These are phyloP conservation scores for Harringtonia aguacate DNA, from an alignment of 2,329 filamentous ascomycete genomes.

Conservation along the genomic window DNA sequence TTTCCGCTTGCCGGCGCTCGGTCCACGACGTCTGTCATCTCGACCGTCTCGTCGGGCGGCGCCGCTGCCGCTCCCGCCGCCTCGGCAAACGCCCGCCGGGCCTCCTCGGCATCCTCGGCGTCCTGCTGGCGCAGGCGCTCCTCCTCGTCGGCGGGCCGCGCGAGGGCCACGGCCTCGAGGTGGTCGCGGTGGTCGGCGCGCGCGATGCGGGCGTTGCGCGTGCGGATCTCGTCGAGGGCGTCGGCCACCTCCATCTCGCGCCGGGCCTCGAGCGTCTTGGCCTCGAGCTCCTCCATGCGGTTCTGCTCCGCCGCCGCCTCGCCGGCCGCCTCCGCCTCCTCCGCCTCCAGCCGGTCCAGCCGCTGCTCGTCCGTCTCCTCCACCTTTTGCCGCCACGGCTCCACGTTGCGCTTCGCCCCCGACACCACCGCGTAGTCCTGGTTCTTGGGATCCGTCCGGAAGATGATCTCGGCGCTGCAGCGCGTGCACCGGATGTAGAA, in stretches of 20 bases:
- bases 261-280: conserved; percentile 86
- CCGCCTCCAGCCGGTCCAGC: conserved; percentile 70
- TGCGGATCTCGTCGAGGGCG: conserved; percentile 87
- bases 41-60: conserved; percentile 40
- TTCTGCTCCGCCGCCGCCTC: conserved; percentile 54
- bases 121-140: conserved; percentile 60
- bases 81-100: conserved; percentile 63
- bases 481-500: conserved; percentile 89
- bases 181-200: conserved; percentile 59
- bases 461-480: conserved; percentile 79
- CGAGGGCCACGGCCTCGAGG: conserved; percentile 43
- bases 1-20: too few relatives aligned
- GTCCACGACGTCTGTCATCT: conserved; percentile 16
- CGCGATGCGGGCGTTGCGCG: conserved; percentile 80
- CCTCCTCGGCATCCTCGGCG: conserved; percentile 72
- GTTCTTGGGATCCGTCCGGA: conserved; percentile 90
- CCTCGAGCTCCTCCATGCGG: conserved; percentile 90
- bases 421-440: conserved; percentile 67
- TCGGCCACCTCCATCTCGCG: conserved; percentile 95
- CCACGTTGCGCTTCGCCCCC: conserved; percentile 86
- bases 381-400: conserved; percentile 64
- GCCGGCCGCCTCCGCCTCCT: conserved; percentile 48
- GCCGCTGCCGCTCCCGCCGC: conserved; percentile 46
- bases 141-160: conserved; percentile 43
- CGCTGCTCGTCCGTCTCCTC: conserved; percentile 82